These are phyloP conservation scores for Gloeopeniophorella convolvens DNA, from an alignment of 768 basidiomycete genomes.

Conservation along the genomic window DNA sequence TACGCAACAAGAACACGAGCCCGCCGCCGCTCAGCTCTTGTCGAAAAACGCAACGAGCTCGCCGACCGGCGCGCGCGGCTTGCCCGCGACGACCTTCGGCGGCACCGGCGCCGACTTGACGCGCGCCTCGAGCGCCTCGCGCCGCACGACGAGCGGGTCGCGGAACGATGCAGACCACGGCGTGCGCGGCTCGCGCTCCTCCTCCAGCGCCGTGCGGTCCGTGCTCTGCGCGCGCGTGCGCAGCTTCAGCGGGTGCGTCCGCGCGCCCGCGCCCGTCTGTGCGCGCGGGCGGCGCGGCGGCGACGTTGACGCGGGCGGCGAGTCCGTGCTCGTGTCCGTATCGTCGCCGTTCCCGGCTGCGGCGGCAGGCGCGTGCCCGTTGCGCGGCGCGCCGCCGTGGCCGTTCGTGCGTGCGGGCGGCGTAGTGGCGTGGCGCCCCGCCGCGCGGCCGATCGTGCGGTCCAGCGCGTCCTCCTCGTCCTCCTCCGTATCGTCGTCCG, in stretches of 20 bases:
- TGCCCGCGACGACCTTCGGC: conserved; percentile 35
- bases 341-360: not conserved
- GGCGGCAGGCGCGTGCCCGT: conserved; percentile 18
- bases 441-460: conserved; percentile 50
- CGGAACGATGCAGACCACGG: conserved; percentile 53
- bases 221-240: conserved; percentile 14
- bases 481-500: conserved; percentile 21
- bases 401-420: conserved; percentile 33
- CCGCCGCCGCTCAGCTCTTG: conserved; percentile 12
- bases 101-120: conserved; percentile 36
- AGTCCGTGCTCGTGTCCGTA: conserved; percentile 11
- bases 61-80: conserved; percentile 65
- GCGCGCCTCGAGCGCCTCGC: conserved; percentile 46
- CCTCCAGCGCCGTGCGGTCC: conserved; percentile 11
- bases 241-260: conserved; percentile 23
- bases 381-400: conserved; percentile 20
- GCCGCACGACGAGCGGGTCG: conserved; percentile 67
- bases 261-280: not conserved
- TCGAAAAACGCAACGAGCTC: conserved; percentile 86
- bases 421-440: conserved; percentile 36
- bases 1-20: too few relatives aligned
- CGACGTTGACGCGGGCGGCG: not conserved
- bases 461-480: conserved; percentile 35
- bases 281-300: conserved; percentile 2
- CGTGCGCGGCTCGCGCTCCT: conserved; percentile 22